phyloP scores from a whole-genome alignment of 129 eudicot genomes.

The Pseudognaphalium luteoalbum region DNA sequence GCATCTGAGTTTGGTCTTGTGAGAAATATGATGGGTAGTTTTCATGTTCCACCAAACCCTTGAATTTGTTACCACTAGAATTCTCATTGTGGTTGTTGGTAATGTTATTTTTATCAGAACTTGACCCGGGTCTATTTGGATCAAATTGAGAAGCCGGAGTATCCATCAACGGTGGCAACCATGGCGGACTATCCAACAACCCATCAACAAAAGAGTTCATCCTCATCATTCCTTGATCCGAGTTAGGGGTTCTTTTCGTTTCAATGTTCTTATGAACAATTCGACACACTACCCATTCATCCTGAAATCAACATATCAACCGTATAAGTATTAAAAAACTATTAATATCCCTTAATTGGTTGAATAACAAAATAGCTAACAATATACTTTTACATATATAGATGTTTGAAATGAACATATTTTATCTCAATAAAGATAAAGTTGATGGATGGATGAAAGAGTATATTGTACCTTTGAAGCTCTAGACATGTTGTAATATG shows the following conservation, averaged over 20 bases:
- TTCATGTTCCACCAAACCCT: conserved; percentile 31
- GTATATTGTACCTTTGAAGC: conserved; percentile 50
- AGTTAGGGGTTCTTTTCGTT: conserved; percentile 33
- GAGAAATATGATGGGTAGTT: conserved; percentile 31
- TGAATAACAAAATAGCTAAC: background rate
- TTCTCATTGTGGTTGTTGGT: conserved; percentile 23
- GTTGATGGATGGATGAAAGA: background rate
- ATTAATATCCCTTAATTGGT: background rate
- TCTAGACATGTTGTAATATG: conserved; percentile 69
- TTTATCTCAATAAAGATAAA: conserved; percentile 9
- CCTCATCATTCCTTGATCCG: conserved; percentile 28
- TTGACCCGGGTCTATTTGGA: conserved; percentile 17
- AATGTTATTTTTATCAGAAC: conserved; percentile 21
- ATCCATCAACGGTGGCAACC: conserved; percentile 59
- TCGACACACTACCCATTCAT: conserved; percentile 78
- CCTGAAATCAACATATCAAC: conserved; percentile 33
- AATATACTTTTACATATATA: background rate
- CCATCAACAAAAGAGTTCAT: conserved; percentile 64
- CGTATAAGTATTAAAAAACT: background rate
- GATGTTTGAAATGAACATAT: background rate
- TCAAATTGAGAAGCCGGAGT: conserved; percentile 20
- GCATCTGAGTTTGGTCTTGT: conserved; percentile 31
- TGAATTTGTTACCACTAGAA: conserved; percentile 17
- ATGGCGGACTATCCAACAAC: conserved; percentile 43
- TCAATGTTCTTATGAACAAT: conserved; percentile 57